Evolutionary conservation across 371 early-diverging fungal genomes (phyloP), one percentile per base, ranked within the genome.

Genomic region (Actinomucor elegans): DNA sequence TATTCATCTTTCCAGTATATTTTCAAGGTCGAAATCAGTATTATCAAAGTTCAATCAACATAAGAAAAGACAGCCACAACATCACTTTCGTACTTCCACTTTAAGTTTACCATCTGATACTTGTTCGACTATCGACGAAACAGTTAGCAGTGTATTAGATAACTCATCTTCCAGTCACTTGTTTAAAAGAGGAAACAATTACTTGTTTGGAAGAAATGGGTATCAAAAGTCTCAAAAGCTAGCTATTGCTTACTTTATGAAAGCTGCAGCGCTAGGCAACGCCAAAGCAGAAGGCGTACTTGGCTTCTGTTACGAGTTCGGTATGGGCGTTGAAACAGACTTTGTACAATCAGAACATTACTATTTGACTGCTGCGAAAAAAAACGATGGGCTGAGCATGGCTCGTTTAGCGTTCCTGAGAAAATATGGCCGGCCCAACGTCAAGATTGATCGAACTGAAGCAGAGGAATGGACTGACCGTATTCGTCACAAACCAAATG

Each of bases 291-390:
- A 71, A 49, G 79, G 73, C 7, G 62, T 77, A 7, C 48, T 84
- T 3, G 85, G 78, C 15, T 85, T 84, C 31, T 84, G 85, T 47
- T 81, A 82, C 62, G 94, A 94, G 54, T 91, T 91, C 62, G 91
- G 89, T 2, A 66, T 90, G 6, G 91, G 90, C 11, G 63, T 79
- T 1, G 55, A 61, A 24, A 67, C 59, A 31, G 78, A 90, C 48
- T 80, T 69, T 66, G 61, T 64, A 2, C 41, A 50, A n/a, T 52
- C 86, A 29, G 91, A 89, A 40, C 32, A 47, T 5, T 58, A 75
- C 42, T 89, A 91, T 58, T 37, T 77, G 11, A 29, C 28, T 4
- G 80, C 86, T 11, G 58, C 61, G 2, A 54, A 66, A 32, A 45
- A 56, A 6, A 77, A 81, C 21, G 69, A 76, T 34, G 81, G 78